phyloP scores from a whole-genome alignment of 1,284 basidiomycete genomes.

The Anthracocystis walkeri region DNA sequence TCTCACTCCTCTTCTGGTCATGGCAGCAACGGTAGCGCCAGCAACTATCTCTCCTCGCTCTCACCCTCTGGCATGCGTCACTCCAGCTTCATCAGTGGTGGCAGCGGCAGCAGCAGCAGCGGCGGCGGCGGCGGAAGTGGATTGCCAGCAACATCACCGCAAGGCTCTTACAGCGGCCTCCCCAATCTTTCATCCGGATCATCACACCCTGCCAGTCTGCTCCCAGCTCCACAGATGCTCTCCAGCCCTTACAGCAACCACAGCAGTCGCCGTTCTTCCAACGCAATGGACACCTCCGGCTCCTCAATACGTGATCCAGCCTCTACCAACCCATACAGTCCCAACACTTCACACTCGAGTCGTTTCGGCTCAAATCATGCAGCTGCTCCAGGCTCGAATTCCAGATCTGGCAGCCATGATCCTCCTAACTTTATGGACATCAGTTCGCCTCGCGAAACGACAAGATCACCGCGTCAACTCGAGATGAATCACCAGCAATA shows the following conservation, averaged over 20 bases:
- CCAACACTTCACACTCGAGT: conserved; percentile 30
- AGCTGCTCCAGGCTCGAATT: conserved; percentile 4
- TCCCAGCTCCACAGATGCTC: conserved; percentile 45
- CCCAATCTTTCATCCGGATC: conserved; percentile 31
- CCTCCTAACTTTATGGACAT: conserved; percentile 42
- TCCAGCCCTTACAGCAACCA: conserved; percentile 36
- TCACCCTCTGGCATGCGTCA: conserved; percentile 41
- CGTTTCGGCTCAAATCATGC: conserved; percentile 32
- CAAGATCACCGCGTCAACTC: conserved; percentile 35
- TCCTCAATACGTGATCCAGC: conserved; percentile 39
- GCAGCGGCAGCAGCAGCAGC: conserved; percentile 1
- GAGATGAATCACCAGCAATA: conserved; percentile 26
- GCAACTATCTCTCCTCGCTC: conserved; percentile 27
- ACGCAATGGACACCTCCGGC: conserved; percentile 50
- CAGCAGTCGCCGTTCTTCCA: conserved; percentile 48
- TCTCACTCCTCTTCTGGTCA: conserved; percentile 29
- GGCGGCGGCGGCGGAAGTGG: conserved; percentile 1
- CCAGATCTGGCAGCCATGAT: conserved; percentile 23
- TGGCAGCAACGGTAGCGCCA: conserved; percentile 26
- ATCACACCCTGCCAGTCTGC: conserved; percentile 28
- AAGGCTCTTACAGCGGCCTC: conserved; percentile 37
- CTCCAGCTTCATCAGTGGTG: conserved; percentile 44
- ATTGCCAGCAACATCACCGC: conserved; percentile 24
- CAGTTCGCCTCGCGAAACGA: conserved; percentile 23
- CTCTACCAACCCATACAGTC: conserved; percentile 36